Evolutionary conservation across 345 rosid genomes (phyloP).

Genomic region (Populus alba): DNA sequence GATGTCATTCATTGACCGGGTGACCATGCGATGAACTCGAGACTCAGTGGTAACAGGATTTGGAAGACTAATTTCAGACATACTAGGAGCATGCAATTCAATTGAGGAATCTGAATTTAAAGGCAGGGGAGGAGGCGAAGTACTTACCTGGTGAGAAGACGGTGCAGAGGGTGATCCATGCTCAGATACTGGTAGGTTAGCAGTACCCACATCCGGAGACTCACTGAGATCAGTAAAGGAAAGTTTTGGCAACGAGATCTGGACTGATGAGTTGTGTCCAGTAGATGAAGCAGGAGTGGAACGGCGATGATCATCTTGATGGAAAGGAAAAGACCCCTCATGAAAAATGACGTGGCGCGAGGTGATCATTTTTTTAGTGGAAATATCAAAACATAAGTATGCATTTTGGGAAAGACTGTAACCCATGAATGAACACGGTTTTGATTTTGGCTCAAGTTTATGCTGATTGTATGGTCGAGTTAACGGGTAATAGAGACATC

Average conservation of each 20-base stretch:
- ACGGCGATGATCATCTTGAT: accelerated
- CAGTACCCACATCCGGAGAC: not conserved
- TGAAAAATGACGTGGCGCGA: not conserved
- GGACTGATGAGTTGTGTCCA: not conserved
- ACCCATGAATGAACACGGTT: not conserved
- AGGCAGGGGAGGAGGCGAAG: not conserved
- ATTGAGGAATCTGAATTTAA: too few relatives aligned
- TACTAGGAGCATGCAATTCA: not conserved
- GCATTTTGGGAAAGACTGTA: not conserved
- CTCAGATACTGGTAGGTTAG: not conserved
- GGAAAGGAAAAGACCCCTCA: not conserved
- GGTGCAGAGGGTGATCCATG: not conserved
- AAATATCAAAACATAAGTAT: not conserved
- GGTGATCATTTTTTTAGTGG: not conserved
- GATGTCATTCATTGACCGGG: not conserved
- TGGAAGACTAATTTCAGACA: not conserved
- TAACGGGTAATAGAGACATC: too few relatives aligned
- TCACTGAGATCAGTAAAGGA: accelerated
- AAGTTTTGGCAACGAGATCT: not conserved
- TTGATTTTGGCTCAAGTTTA: too few relatives aligned
- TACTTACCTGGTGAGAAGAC: not conserved
- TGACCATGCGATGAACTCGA: not conserved
- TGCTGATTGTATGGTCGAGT: too few relatives aligned
- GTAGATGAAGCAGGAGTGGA: accelerated
- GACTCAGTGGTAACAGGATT: too few relatives aligned